Conservation (phyloP, 805 yeast species). For the Starmerella davenportii region DNA sequence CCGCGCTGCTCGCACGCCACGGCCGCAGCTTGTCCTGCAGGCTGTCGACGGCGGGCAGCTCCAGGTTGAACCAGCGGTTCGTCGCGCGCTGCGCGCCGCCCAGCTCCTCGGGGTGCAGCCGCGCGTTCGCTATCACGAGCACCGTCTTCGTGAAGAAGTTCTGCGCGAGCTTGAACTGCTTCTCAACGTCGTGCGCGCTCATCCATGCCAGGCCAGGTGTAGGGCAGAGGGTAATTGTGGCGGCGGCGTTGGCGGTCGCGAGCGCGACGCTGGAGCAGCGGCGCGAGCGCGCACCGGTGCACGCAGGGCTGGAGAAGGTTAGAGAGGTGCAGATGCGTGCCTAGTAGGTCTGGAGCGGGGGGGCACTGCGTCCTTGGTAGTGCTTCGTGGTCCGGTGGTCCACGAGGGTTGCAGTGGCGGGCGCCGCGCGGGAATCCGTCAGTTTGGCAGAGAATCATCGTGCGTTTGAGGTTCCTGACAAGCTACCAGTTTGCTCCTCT, state of each 20-base stretch:
- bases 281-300: too few species aligned
- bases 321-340: too few species aligned
- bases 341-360: too few species aligned
- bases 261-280: too few species aligned
- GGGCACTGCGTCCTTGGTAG: too few species aligned
- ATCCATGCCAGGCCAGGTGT: conserved; percentile 2
- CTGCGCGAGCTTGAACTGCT: conserved; percentile 22
- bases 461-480: too few species aligned
- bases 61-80: conserved; percentile 27
- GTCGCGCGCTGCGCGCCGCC: conserved; percentile 2
- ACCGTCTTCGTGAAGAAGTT: conserved; percentile 27
- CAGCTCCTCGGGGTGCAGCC: conserved; percentile 10
- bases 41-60: conserved; percentile 24
- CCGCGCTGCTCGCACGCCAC: conserved; percentile 33
- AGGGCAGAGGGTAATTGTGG: background rate
- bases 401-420: too few species aligned
- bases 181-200: conserved; percentile 6
- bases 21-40: conserved; percentile 39
- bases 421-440: too few species aligned
- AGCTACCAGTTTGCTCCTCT: too few species aligned
- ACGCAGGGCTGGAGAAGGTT: too few species aligned
- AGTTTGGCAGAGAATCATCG: too few species aligned
- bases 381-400: too few species aligned
- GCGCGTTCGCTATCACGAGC: conserved; percentile 20
- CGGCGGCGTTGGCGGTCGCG: background rate